Conservation (phyloP, 176 grass and related monocot genomes). For the Oryza brachyantha region DNA sequence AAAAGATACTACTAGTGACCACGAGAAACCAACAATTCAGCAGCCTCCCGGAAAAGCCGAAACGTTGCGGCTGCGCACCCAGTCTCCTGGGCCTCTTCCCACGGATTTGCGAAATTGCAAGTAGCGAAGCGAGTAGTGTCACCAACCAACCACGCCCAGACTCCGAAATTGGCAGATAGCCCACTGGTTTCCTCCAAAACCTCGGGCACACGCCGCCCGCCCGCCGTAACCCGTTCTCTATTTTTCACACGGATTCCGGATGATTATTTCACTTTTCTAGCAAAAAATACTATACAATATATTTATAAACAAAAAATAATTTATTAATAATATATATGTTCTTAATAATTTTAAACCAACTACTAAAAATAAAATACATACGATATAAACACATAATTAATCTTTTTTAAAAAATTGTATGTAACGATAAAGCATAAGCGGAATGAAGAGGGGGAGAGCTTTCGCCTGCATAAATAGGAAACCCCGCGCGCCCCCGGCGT, state of each 20-base stretch:
- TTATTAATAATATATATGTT: too few species aligned
- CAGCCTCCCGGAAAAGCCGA: not conserved
- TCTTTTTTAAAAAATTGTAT: too few species aligned
- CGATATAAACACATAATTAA: too few species aligned
- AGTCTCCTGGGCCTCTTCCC: not conserved
- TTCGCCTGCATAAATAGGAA: slow-evolving; percentile 35
- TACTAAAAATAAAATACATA: too few species aligned
- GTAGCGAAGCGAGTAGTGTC: not conserved
- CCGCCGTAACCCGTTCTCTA: not conserved
- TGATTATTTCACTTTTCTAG: too few species aligned
- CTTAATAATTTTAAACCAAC: too few species aligned
- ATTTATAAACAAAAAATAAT: too few species aligned
- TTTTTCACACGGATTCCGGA: not conserved
- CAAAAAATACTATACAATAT: too few species aligned
- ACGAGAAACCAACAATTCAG: not conserved
- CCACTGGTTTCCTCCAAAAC: slow-evolving; percentile 43
- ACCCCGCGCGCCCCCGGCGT: not conserved
- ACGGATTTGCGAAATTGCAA: not conserved
- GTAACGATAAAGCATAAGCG: too few species aligned
- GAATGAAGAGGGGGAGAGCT: too few species aligned
- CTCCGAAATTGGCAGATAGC: slow-evolving; percentile 17
- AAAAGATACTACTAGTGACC: too few species aligned
- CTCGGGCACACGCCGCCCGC: not conserved
- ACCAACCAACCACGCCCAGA: not conserved
- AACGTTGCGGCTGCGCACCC: not conserved